Base-by-base conservation (phyloP, 805 yeast genomes). In the Spencermartinsiella europaea region DNA sequence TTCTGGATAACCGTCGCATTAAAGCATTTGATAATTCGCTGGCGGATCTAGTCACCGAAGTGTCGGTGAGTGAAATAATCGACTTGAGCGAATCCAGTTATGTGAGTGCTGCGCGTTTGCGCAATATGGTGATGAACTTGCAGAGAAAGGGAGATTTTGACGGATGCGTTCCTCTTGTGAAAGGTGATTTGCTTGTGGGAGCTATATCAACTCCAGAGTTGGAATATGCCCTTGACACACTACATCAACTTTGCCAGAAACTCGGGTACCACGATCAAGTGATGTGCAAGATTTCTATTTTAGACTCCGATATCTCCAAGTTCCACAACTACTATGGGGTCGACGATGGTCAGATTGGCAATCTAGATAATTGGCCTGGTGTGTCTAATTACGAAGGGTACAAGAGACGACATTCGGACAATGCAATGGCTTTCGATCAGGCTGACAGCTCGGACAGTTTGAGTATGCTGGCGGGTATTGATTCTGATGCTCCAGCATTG, bases 101-200 rank as follows among this genome's bases (percentile, higher is more conserved):
- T 47, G 65, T 71, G 4, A 48, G 73, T 0, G 55, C 63, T 7
- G 39, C 62, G 15, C 33, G 37, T 12, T 56, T 77, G 20, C 60
- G 71, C 41, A 36, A 55, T 2, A 70, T 70, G 49, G 55, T 77
- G 28, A 41, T 50, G 2, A 44, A 60, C 5, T 60, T 75, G n/a
- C 78, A 74, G 34, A 53, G 57, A 16, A 63, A 65, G 14, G 70
- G 72, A 2, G 64, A 75, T 40, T 56, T 75, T 19, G 83, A 78
- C 59, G 81, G 80, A 0, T 75, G 79, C 52, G 56, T 78, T 19
- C 76, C 81, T 1, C 59, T 78, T 4, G 56, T 75, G n/a, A 64
- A 66, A 39, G 59, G 59, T 12, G 49, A 58, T 44, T 34, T 67
- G 61, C 54, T 69, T 12, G 69, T 73, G 15, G 83, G 82, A 0